Evolutionary conservation across 1,284 basidiomycete species (phyloP), one percentile per base, ranked within the genome.

Genomic region (Exobasidium rhododendri): DNA sequence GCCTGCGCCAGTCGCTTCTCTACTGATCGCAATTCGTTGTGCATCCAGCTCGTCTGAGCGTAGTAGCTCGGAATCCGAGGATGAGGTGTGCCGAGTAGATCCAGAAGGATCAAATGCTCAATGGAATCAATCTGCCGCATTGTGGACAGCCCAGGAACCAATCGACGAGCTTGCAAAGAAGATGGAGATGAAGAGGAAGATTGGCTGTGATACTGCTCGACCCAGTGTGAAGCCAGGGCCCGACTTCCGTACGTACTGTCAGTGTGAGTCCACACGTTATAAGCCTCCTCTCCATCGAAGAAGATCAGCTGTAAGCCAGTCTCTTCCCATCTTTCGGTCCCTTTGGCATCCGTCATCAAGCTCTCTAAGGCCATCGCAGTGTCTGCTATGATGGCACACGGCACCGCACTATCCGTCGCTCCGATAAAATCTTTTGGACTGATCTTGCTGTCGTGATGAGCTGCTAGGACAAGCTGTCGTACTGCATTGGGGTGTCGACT

Each of bases 281-380:
- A 97, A 0, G 96, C 96, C 81, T 99, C 96, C 80, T 99, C 96
- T 2, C 96, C 96, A 74, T 99, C 97, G 66, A 99, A 94, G 77
- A 98, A 96, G 22, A 98, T 83, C n/a, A 98, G 83, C 79, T 97
- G 93, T 14, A 99, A 81, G 0, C 94, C 94, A 6, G 89, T 91
- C 89, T 89, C 83, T 61, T 91, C 89, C 22, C 52, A n/a, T 32
- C 89, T 87, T 63, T 93, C 89, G 22, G 88, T 88, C 59, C 80
- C 74, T 3, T n/a, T 47, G 13, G 43, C 35, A 5, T 52, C 45
- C 40, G 68, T 69, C 6, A 79, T 62, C n/a, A 68, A 62, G 54
- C 51, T 66, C 49, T 75, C 76, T 5, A 79, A 45, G 10, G 75
- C 71, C 3, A 70, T 59, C 2, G 75, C 78, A 1, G 69, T 46